phyloP scores from a whole-genome alignment of 768 basidiomycete species.

The Tylopilus plumbeoviolaceoides region DNA sequence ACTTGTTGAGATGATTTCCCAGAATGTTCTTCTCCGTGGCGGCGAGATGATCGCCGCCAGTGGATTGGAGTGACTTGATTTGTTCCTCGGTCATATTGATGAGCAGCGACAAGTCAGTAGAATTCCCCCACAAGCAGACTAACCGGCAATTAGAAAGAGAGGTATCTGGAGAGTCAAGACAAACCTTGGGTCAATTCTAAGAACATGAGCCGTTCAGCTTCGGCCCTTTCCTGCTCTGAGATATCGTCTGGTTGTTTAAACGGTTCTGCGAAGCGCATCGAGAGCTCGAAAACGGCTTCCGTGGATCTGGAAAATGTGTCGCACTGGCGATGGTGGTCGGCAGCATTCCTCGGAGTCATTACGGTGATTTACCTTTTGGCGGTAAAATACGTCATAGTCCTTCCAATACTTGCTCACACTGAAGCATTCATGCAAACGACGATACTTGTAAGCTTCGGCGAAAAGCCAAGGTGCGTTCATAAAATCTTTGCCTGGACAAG shows the following conservation, averaged over 20 bases:
- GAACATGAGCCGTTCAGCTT: slow-evolving; percentile 83
- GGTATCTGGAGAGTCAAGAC: slow-evolving; percentile 13
- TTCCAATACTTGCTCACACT: slow-evolving; percentile 87
- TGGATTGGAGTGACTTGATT: slow-evolving; percentile 93
- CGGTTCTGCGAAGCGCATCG: slow-evolving; percentile 85
- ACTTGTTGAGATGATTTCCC: slow-evolving; percentile 69
- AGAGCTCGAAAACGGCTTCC: slow-evolving; percentile 92
- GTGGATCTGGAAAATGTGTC: slow-evolving; percentile 93
- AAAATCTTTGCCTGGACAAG: slow-evolving; percentile 67
- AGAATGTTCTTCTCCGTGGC: slow-evolving; percentile 96
- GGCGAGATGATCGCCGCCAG: slow-evolving; percentile 91
- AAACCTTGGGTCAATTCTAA: slow-evolving; percentile 86
- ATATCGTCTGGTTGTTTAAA: slow-evolving; percentile 58
- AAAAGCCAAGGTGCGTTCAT: slow-evolving; percentile 98
- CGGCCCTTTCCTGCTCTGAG: slow-evolving; percentile 50
- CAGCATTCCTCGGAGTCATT: neutral
- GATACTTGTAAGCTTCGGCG: slow-evolving; percentile 92
- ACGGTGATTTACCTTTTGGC: slow-evolving; percentile 65
- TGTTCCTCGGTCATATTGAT: slow-evolving; percentile 99
- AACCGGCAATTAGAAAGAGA: neutral
- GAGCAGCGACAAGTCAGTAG: slow-evolving; percentile 89
- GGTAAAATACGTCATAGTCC: slow-evolving; percentile 91
- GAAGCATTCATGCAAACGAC: slow-evolving; percentile 90
- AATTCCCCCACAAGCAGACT: slow-evolving; percentile 98
- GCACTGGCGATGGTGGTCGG: slow-evolving; percentile 46